Evolutionary conservation across 352 stramenopile species (phyloP).

Genomic region (Blastocystis sp.): DNA sequence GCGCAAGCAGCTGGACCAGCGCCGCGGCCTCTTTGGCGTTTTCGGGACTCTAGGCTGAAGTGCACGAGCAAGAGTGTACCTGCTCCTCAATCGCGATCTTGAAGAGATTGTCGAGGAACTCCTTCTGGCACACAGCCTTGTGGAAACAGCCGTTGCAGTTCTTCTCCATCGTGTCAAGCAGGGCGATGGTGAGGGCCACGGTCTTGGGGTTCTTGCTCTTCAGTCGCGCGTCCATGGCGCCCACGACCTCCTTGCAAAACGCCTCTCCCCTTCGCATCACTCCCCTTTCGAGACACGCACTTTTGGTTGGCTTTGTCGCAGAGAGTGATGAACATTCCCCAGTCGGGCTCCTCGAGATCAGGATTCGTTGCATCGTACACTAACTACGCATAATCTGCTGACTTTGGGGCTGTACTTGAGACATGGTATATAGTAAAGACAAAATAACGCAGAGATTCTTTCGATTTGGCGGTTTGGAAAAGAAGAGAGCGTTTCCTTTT

Average conservation of each 20-base stretch:
- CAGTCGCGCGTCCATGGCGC: constrained; percentile 33
- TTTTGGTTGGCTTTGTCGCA: constrained; percentile 67
- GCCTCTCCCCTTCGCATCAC: constrained; percentile 25
- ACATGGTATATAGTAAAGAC: background rate
- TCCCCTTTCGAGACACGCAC: background rate
- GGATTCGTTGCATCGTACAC: constrained; percentile 69
- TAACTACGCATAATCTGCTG: constrained; percentile 18
- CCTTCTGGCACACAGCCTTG: constrained; percentile 52
- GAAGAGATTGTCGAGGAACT: constrained; percentile 68
- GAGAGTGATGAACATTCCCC: constrained; percentile 63
- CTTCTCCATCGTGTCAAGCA: constrained; percentile 68
- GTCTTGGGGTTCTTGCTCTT: constrained; percentile 61
- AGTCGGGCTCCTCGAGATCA: constrained; percentile 66
- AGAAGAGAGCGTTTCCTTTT: too few species aligned
- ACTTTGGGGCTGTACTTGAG: constrained; percentile 38
- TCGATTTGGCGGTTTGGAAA: too few species aligned
- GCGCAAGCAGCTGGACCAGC: constrained; percentile 51
- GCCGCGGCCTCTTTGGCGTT: constrained; percentile 35
- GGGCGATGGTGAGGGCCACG: constrained; percentile 51
- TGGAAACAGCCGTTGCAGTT: constrained; percentile 62
- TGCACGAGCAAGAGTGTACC: background rate
- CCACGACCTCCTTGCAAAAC: constrained; percentile 54
- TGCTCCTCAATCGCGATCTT: constrained; percentile 68
- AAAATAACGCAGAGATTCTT: too few species aligned
- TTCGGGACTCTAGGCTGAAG: constrained; percentile 46